phyloP scores from a whole-genome alignment of 2,329 filamentous ascomycete genomes.

The Colletotrichum tropicale region DNA sequence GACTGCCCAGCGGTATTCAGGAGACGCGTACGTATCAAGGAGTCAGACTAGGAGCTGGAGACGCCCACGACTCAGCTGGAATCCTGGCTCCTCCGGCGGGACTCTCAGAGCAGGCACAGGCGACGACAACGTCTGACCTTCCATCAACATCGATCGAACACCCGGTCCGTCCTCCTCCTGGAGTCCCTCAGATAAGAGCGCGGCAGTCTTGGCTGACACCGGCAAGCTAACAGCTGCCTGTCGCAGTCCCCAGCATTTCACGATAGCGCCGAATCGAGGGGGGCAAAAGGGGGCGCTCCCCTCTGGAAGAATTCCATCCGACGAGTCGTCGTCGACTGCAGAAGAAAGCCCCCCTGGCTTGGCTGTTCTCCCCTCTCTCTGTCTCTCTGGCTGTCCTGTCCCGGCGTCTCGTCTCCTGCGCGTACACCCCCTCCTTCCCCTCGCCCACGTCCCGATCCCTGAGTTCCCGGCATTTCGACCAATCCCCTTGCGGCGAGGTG shows the following conservation, averaged over 20 bases:
- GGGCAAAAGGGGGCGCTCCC: neutral
- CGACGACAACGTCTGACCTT: neutral
- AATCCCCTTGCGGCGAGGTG: neutral
- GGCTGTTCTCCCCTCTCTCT: neutral
- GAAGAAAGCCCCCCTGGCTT: neutral
- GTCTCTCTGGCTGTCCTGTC: neutral
- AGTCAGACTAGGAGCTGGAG: neutral
- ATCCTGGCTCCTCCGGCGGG: neutral
- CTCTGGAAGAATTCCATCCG: neutral
- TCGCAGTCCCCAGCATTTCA: neutral
- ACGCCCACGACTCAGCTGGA: neutral
- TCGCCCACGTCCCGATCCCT: neutral
- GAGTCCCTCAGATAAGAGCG: neutral
- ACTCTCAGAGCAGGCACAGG: neutral
- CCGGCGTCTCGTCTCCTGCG: neutral
- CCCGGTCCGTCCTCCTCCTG: neutral
- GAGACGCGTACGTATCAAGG: neutral
- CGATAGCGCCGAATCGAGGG: neutral
- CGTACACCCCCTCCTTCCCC: neutral
- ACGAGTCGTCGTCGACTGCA: neutral
- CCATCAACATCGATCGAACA: neutral
- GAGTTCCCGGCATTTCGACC: neutral
- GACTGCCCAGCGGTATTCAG: neutral
- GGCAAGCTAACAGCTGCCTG: neutral
- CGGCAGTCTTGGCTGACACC: constrained; percentile 8